phyloP scores from a whole-genome alignment of 73 alveolate genomes.

The Paramecium tetraurelia region DNA sequence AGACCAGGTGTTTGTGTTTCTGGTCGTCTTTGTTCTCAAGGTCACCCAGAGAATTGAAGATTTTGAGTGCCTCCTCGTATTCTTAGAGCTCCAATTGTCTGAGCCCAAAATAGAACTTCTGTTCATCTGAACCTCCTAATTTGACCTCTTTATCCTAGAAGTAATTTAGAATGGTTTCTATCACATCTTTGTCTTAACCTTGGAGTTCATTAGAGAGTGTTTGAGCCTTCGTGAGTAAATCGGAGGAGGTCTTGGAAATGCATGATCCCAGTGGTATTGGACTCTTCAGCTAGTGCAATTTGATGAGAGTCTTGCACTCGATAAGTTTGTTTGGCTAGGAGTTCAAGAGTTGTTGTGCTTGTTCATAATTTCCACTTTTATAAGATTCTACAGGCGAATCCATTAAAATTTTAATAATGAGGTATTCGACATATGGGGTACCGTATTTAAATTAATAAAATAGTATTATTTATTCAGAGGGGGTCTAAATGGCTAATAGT shows the following conservation, averaged over 20 bases:
- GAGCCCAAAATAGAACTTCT: slow-evolving; percentile 22
- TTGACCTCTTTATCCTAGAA: background rate
- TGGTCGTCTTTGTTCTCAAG: background rate
- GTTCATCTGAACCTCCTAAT: background rate
- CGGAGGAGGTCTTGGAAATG: background rate
- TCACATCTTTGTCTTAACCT: background rate
- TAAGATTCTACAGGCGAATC: slow-evolving; percentile 15
- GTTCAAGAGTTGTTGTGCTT: background rate
- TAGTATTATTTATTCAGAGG: background rate
- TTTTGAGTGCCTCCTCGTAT: background rate
- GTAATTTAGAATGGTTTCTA: background rate
- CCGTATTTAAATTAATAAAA: background rate
- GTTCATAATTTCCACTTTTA: background rate
- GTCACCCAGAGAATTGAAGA: background rate
- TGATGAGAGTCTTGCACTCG: background rate
- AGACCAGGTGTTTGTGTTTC: background rate
- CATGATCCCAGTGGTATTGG: background rate
- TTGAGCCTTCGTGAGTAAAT: background rate
- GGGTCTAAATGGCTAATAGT: background rate
- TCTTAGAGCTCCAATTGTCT: background rate
- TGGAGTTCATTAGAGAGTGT: background rate
- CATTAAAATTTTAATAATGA: slow-evolving; percentile 2
- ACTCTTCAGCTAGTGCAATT: background rate
- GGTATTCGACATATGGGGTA: background rate
- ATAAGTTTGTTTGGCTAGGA: background rate